Evolutionary conservation across 2,329 filamentous ascomycete species (phyloP).

Genomic region (Colletotrichum sp.): DNA sequence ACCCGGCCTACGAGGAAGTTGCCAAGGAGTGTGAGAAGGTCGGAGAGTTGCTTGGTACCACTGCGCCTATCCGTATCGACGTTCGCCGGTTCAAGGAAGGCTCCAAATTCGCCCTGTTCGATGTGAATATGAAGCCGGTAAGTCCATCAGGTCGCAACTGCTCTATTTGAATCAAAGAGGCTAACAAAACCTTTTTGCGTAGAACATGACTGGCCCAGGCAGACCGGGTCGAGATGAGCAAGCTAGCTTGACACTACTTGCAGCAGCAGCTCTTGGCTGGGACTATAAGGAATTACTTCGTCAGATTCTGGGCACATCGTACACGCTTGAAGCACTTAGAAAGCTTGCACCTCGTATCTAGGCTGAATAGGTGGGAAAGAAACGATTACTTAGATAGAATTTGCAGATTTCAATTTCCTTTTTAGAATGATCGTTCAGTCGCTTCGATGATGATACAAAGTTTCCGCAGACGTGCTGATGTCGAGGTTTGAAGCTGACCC

Average conservation of each 20-base stretch:
- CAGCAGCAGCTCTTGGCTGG: conserved; percentile 47
- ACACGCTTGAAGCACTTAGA: neutral
- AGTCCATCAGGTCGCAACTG: conserved; percentile 16
- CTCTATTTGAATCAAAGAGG: neutral
- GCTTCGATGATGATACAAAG: neutral
- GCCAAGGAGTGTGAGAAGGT: conserved; percentile 43
- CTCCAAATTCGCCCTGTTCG: conserved; percentile 49
- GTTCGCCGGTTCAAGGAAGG: conserved; percentile 40
- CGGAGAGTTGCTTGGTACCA: conserved; percentile 41
- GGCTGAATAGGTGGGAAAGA: rapidly evolving
- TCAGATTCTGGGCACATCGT: conserved; percentile 32
- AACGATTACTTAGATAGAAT: neutral
- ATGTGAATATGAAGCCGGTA: conserved; percentile 58
- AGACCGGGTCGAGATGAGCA: conserved; percentile 52
- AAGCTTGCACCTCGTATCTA: neutral
- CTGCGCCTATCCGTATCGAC: conserved; percentile 52
- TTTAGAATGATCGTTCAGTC: neutral
- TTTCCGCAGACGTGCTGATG: neutral
- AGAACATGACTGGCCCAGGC: conserved; percentile 44
- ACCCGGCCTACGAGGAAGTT: conserved; percentile 34
- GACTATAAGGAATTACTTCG: conserved; percentile 41
- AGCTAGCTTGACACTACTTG: conserved; percentile 47
- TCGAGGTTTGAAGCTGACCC: too few species aligned
- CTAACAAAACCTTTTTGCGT: neutral
- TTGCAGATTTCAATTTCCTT: neutral